Base-by-base conservation (phyloP, 441 rosid genomes). In the Lepidium campestre region DNA sequence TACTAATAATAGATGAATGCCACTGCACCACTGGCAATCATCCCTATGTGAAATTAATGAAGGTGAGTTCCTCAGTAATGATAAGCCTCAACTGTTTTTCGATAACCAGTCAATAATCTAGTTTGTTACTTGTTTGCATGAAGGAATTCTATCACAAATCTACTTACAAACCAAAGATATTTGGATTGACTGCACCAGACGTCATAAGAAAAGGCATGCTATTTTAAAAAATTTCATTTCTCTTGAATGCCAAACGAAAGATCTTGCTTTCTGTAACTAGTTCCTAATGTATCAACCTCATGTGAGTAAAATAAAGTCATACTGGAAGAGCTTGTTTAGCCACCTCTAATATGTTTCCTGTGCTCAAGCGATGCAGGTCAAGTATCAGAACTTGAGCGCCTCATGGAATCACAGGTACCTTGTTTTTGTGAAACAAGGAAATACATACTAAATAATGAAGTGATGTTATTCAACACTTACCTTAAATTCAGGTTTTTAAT, bases 171-270 rank as follows among this genome's bases (percentile, higher is more conserved):
- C 99, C 98, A n/a, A 91, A 81, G 84, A 78, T 94, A 61, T 84
- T 94, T 80, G 98, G 97, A 74, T 84, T 94, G 90, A 86, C 98
- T 6, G 81, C 93, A 1, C 81, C 96, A 15, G 84, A 83, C 23
- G 84, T 78, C 36, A 48, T 78, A 62, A 75, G 82, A 67, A 89
- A 84, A 82, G 98, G 99, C 86, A 81, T 66, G 78, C 25, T 70
- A 39, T 39, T 61, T 41, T 5, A 50, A 18, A 8, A 2, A 22
- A 20, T 19, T 22, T 48, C n/a, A 19, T 59, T 68, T 39, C 46
- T 44, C 68, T 15, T 23, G 39, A 60, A 46, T 71, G 48, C 20
- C 53, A 50, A 65, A 73, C 37, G 6, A 13, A 32, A 50, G 27
- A 60, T 31, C 19, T 44, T 55, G 47, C 9, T 52, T 29, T 36